These are phyloP conservation scores for Dendrocalamus latiflorus DNA, from an alignment of 202 grass and related monocot species.

Conservation along the genomic window DNA sequence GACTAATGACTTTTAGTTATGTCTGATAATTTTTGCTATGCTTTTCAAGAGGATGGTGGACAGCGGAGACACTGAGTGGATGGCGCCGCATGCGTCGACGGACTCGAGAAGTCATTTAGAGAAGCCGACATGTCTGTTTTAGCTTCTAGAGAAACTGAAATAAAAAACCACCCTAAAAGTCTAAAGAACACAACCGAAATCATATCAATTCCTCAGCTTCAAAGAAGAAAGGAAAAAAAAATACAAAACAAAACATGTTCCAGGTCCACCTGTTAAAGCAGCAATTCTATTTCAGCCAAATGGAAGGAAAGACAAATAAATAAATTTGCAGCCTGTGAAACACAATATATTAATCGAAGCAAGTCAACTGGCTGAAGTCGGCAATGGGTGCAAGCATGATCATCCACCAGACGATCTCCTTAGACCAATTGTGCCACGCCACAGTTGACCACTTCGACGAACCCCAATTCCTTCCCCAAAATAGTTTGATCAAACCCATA, in stretches of 20 bases:
- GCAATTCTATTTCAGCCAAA: neutral
- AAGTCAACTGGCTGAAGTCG: constrained; percentile 23
- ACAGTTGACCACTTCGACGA: neutral
- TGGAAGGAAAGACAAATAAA: neutral
- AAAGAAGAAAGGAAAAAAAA: neutral
- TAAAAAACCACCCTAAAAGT: no score
- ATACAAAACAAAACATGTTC: neutral
- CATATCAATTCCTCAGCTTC: neutral
- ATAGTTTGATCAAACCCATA: neutral
- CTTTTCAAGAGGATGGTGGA: no score
- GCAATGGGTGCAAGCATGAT: constrained; percentile 23
- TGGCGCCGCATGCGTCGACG: no score
- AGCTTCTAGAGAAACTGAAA: no score
- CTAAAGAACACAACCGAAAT: no score
- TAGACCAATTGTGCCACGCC: neutral
- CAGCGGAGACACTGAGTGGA: no score
- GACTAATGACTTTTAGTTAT: no score
- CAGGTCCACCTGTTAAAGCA: neutral
- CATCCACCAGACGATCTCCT: neutral
- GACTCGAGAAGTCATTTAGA: no score
- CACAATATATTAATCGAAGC: neutral
- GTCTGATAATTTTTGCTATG: no score
- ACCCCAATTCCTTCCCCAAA: neutral
- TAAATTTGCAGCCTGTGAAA: neutral
- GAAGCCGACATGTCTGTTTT: no score